phyloP scores from a whole-genome alignment of 805 yeast genomes.

The Sporopachydermia lactativora region DNA sequence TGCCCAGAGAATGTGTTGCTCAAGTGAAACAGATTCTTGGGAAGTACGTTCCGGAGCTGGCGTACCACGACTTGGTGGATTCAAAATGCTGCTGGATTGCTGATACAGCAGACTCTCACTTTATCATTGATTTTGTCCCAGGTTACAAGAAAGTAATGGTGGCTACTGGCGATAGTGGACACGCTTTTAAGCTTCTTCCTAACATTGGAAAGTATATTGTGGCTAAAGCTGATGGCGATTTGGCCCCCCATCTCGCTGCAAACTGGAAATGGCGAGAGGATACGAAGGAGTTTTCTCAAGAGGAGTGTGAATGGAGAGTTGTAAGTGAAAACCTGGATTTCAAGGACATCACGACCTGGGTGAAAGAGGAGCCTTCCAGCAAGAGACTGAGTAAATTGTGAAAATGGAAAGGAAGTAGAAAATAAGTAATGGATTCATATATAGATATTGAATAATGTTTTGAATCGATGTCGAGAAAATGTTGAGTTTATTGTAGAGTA shows the following conservation, averaged over 20 bases:
- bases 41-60: slow-evolving; percentile 26
- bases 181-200: slow-evolving; percentile 32
- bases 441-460: too few relatives aligned
- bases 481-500: too few relatives aligned
- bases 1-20: slow-evolving; percentile 19
- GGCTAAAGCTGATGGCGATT: slow-evolving; percentile 18
- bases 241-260: slow-evolving; percentile 13
- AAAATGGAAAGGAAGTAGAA: not conserved
- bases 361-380: slow-evolving; percentile 4
- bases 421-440: too few relatives aligned
- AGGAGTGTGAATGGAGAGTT: slow-evolving; percentile 15
- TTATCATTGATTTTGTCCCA: slow-evolving; percentile 27
- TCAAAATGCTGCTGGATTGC: slow-evolving; percentile 25
- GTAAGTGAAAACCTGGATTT: slow-evolving; percentile 11
- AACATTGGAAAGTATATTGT: slow-evolving; percentile 29
- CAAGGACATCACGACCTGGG: slow-evolving; percentile 9
- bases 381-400: not conserved
- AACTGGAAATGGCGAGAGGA: slow-evolving; percentile 22
- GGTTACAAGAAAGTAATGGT: slow-evolving; percentile 19
- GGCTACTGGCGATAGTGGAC: slow-evolving; percentile 37
- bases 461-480: too few relatives aligned
- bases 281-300: slow-evolving; percentile 11
- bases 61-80: slow-evolving; percentile 21
- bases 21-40: slow-evolving; percentile 18
- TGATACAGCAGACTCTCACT: slow-evolving; percentile 28